These are phyloP conservation scores for Thermomyces lanuginosus DNA, from an alignment of 2,329 filamentous ascomycete species.

Conservation along the genomic window DNA sequence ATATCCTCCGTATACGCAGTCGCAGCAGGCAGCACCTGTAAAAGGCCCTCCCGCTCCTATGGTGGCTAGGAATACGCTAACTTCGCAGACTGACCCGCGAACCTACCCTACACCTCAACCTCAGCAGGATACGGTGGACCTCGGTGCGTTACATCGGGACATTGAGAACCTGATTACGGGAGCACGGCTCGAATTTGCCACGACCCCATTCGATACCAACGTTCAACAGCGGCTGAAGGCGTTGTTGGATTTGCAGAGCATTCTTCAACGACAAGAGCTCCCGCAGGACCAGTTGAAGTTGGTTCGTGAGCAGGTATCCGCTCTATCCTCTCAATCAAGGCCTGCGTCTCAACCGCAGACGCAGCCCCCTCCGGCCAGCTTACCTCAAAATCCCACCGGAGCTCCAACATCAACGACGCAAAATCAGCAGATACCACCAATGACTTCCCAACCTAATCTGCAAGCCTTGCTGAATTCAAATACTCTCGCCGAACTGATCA, in stretches of 20 bases:
- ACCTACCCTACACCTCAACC: slow-evolving; percentile 20
- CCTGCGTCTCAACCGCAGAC: slow-evolving; percentile 10
- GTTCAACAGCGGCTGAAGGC: slow-evolving; percentile 68
- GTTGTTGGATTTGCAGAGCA: slow-evolving; percentile 66
- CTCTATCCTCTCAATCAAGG: slow-evolving; percentile 43
- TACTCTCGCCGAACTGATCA: slow-evolving; percentile 30
- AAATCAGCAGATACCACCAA: slow-evolving; percentile 18
- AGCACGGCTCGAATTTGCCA: slow-evolving; percentile 57
- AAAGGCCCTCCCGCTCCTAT: no score
- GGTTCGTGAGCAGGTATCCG: slow-evolving; percentile 71
- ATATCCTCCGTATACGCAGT: no score
- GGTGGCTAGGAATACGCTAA: no score
- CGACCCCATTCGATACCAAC: slow-evolving; percentile 58
- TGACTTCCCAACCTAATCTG: slow-evolving; percentile 17
- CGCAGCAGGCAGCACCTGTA: no score
- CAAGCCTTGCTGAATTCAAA: slow-evolving; percentile 23
- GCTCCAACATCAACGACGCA: slow-evolving; percentile 20
- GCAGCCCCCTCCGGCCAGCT: slow-evolving; percentile 8
- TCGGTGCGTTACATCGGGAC: slow-evolving; percentile 66
- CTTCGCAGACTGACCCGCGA: no score
- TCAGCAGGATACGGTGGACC: slow-evolving; percentile 30
- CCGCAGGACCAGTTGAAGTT: slow-evolving; percentile 66
- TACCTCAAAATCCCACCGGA: slow-evolving; percentile 1
- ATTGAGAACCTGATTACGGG: slow-evolving; percentile 61
- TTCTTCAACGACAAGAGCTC: slow-evolving; percentile 62